phyloP scores from a whole-genome alignment of 106 monocot species.

The Iris macrosiphon region DNA sequence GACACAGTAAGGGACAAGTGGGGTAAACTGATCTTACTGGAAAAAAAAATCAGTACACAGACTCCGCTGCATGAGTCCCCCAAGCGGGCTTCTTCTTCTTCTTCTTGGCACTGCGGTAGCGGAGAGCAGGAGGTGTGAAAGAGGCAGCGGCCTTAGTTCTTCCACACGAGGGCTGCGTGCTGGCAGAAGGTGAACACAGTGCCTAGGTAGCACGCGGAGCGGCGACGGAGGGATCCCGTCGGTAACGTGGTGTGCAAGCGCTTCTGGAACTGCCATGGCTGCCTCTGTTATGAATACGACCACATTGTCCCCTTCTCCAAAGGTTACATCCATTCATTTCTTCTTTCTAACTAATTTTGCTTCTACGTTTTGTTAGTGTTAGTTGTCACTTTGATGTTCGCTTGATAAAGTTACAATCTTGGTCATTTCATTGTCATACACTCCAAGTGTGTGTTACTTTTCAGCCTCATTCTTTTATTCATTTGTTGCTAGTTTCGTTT shows the following conservation, averaged over 20 bases:
- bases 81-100: too few species aligned
- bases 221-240: conserved; percentile 72
- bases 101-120: neutral
- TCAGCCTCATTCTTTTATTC: too few species aligned
- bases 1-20: too few species aligned
- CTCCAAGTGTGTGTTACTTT: too few species aligned
- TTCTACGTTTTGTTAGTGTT: neutral
- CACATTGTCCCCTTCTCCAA: conserved; percentile 79
- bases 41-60: too few species aligned
- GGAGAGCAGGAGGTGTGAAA: conserved; percentile 8
- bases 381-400: neutral
- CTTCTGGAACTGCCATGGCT: conserved; percentile 75
- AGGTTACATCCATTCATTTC: conserved; percentile 17
- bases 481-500: too few species aligned
- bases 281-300: conserved; percentile 91
- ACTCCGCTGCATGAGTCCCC: too few species aligned
- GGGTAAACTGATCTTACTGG: too few species aligned
- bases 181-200: conserved; percentile 70
- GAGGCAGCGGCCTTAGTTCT: conserved; percentile 43
- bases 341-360: neutral
- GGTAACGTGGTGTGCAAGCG: conserved; percentile 87
- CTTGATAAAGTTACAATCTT: too few species aligned
- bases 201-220: conserved; percentile 70
- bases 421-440: too few species aligned
- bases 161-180: conserved; percentile 54